Conservation (phyloP, 805 yeast species). For the Wickerhamiella dianesei region DNA sequence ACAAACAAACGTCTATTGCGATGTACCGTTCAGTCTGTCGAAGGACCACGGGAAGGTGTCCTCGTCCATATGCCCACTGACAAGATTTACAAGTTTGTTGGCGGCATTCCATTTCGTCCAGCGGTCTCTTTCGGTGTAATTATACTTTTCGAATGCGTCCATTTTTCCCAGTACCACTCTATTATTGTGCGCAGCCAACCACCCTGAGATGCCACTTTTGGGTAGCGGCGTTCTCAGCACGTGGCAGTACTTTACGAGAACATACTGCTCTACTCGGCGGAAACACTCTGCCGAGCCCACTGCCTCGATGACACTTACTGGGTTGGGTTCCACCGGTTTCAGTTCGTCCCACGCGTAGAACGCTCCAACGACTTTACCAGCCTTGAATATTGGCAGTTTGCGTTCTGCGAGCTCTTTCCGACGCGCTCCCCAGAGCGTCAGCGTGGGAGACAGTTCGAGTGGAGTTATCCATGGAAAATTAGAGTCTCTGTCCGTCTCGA, state of each 20-base stretch:
- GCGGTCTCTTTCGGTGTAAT: slow-evolving; percentile 29
- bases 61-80: slow-evolving; percentile 11
- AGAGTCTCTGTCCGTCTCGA: slow-evolving; percentile 9
- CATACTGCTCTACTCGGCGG: slow-evolving; percentile 11
- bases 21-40: slow-evolving; percentile 7
- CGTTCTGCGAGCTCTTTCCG: slow-evolving; percentile 39
- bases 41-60: slow-evolving; percentile 17
- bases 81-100: slow-evolving; percentile 18
- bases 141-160: slow-evolving; percentile 33
- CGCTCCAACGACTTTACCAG: slow-evolving; percentile 50
- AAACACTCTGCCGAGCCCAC: slow-evolving; percentile 41
- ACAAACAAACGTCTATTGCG: no score
- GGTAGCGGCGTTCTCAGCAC: slow-evolving; percentile 37
- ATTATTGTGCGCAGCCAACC: neutral
- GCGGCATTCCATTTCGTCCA: slow-evolving; percentile 24
- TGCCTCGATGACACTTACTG: slow-evolving; percentile 46
- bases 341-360: slow-evolving; percentile 31
- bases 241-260: slow-evolving; percentile 39
- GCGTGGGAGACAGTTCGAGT: slow-evolving; percentile 16
- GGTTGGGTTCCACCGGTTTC: slow-evolving; percentile 23
- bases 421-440: slow-evolving; percentile 48
- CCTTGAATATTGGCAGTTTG: slow-evolving; percentile 33
- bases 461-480: slow-evolving; percentile 14
- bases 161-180: neutral
- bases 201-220: neutral